Conservation (phyloP, 495 filamentous ascomycete species). For the Neurospora sp. region DNA sequence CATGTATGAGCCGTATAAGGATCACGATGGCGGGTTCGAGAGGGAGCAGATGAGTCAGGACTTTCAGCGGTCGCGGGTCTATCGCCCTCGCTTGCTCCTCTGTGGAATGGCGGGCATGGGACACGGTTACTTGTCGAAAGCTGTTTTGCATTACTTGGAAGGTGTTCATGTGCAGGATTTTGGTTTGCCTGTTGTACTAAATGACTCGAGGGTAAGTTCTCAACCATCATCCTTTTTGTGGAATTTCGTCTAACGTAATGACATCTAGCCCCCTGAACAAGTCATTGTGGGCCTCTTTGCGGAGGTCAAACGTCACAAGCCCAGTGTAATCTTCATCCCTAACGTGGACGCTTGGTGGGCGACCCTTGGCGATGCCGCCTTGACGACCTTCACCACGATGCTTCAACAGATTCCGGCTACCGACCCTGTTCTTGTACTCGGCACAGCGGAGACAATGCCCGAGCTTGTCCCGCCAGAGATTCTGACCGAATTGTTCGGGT, state of each 20-base stretch:
- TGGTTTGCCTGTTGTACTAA: conserved; percentile 72
- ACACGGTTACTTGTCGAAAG: conserved; percentile 81
- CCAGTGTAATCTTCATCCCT: conserved; percentile 91
- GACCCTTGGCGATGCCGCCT: conserved; percentile 47
- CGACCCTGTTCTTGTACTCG: conserved; percentile 80
- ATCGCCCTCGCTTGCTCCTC: conserved; percentile 77
- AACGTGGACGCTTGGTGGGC: conserved; percentile 78
- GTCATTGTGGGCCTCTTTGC: conserved; percentile 81
- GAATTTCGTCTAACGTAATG: conserved; percentile 11
- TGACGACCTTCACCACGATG: conserved; percentile 71
- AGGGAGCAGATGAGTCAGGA: conserved; percentile 80
- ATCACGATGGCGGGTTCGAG: conserved; percentile 64
- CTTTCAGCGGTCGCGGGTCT: conserved; percentile 81
- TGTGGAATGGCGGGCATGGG: conserved; percentile 79
- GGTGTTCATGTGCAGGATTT: conserved; percentile 92
- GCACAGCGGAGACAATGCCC: conserved; percentile 57
- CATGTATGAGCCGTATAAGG: conserved; percentile 77
- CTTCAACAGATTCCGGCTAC: conserved; percentile 69
- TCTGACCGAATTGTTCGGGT: conserved; percentile 71
- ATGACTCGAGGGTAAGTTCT: conserved; percentile 40
- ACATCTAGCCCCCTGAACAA: conserved; percentile 59
- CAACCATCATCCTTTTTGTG: conserved; percentile 30
- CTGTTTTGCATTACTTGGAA: conserved; percentile 81
- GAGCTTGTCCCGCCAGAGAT: conserved; percentile 45
- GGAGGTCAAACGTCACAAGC: conserved; percentile 87